Evolutionary conservation across 2,329 filamentous ascomycete species (phyloP).

Genomic region (Xylariaceae sp.): DNA sequence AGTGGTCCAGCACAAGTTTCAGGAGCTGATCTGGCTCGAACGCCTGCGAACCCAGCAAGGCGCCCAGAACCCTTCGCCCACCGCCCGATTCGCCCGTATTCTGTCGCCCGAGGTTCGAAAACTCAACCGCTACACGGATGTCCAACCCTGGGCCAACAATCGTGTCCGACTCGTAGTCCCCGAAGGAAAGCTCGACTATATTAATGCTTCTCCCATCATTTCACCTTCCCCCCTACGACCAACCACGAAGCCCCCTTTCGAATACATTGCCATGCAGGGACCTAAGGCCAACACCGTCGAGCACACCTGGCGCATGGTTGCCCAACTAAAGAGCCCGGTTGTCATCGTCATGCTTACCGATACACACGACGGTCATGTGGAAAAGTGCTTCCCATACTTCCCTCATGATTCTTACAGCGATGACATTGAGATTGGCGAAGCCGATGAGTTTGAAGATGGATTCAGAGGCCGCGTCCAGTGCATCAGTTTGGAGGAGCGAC

Average conservation of each 20-base stretch:
- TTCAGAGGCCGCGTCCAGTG: conserved; percentile 68
- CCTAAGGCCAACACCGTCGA: conserved; percentile 71
- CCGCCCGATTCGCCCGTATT: conserved; percentile 48
- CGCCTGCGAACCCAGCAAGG: conserved; percentile 44
- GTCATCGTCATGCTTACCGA: conserved; percentile 95
- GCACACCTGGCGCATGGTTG: conserved; percentile 95
- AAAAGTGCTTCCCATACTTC: conserved; percentile 91
- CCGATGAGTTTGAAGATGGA: conserved; percentile 60
- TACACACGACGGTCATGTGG: conserved; percentile 68
- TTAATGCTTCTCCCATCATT: conserved; percentile 73
- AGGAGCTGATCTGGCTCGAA: conserved; percentile 52
- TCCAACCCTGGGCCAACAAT: conserved; percentile 85
- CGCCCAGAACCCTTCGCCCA: conserved; percentile 36
- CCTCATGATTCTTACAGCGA: conserved; percentile 54
- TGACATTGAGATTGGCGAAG: conserved; percentile 56
- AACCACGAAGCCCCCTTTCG: conserved; percentile 38
- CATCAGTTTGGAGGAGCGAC: conserved; percentile 55
- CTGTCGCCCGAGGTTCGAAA: conserved; percentile 50
- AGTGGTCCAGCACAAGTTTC: conserved; percentile 51
- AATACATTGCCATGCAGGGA: conserved; percentile 91
- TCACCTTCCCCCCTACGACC: conserved; percentile 45
- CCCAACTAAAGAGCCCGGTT: conserved; percentile 66
- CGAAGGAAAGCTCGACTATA: conserved; percentile 68
- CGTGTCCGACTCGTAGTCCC: conserved; percentile 77
- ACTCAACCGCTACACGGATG: conserved; percentile 84